A percentile compares a stretch with the other conserved stretches of the same genome.
These are phyloP conservation scores for Colletotrichum plurivorum DNA, from an alignment of 2,329 filamentous ascomycete genomes.

Conservation along the genomic window DNA sequence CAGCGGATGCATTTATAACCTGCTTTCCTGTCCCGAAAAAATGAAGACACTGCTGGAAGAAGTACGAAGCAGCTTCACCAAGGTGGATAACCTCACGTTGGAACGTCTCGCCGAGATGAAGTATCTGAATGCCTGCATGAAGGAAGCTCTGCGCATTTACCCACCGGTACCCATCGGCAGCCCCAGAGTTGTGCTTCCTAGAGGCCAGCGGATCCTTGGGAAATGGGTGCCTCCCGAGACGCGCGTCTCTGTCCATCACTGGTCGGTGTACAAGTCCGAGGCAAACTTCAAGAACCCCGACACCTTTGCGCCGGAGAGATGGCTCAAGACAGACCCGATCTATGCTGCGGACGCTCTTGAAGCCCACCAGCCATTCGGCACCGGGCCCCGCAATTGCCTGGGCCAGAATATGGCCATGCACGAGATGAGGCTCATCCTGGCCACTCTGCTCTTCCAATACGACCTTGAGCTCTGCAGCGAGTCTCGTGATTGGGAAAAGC, in stretches of 20 bases:
- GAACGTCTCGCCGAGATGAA: constrained; percentile 47
- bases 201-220: constrained; percentile 50
- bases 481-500: constrained; percentile 10
- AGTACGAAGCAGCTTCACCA: constrained; percentile 51
- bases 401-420: constrained; percentile 69
- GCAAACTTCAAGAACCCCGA: constrained; percentile 56
- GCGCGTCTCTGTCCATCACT: constrained; percentile 54
- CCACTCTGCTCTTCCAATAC: constrained; percentile 32
- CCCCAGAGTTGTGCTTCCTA: constrained; percentile 47
- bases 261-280: constrained; percentile 57
- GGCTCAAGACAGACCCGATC: constrained; percentile 22
- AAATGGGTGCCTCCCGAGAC: constrained; percentile 50
- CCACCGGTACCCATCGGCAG: constrained; percentile 47
- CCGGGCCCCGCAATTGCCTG: constrained; percentile 67
- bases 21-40: constrained; percentile 48
- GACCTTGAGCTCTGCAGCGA: constrained; percentile 26
- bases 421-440: constrained; percentile 64
- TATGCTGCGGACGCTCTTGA: constrained; percentile 44
- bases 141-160: constrained; percentile 59
- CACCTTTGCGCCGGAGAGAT: constrained; percentile 47
- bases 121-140: constrained; percentile 56
- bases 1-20: constrained; percentile 45
- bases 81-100: constrained; percentile 53
- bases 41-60: constrained; percentile 54
- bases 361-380: constrained; percentile 67